These are phyloP conservation scores for Cardamine resedifolia DNA, from an alignment of 345 rosid species.

Conservation along the genomic window DNA sequence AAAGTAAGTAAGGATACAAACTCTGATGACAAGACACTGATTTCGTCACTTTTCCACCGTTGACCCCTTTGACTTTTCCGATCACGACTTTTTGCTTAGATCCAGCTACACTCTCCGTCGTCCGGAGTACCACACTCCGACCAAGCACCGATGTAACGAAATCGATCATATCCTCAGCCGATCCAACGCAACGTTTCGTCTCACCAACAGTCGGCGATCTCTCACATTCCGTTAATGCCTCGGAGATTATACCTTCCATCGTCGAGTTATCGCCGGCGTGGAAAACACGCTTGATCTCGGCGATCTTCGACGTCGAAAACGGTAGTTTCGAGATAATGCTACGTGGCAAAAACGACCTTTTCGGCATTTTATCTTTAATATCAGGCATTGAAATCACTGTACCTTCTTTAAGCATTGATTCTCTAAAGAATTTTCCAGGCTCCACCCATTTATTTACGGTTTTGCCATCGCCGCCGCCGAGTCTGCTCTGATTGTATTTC, in stretches of 20 bases:
- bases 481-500: conserved; percentile 36
- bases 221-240: conserved; percentile 65
- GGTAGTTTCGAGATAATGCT: conserved; percentile 59
- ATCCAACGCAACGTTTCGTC: conserved; percentile 70
- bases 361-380: conserved; percentile 79
- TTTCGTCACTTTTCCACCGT: conserved; percentile 66
- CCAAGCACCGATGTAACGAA: conserved; percentile 66
- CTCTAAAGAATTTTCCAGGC: conserved; percentile 83
- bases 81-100: conserved; percentile 54
- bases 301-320: conserved; percentile 45
- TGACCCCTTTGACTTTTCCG: conserved; percentile 58
- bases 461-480: conserved; percentile 34
- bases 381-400: conserved; percentile 75
- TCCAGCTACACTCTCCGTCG: conserved; percentile 60
- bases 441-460: conserved; percentile 68
- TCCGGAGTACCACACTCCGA: conserved; percentile 47
- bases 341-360: conserved; percentile 79
- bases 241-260: conserved; percentile 53
- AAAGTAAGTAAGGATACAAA: conserved; percentile 66
- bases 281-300: conserved; percentile 45
- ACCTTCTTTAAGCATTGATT: conserved; percentile 56
- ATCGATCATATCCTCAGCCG: conserved; percentile 80
- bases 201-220: conserved; percentile 59
- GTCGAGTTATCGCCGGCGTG: conserved; percentile 63
- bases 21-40: conserved; percentile 85